Evolutionary conservation across 139 green algal species (phyloP).

Genomic region (Chlorella sp.): DNA sequence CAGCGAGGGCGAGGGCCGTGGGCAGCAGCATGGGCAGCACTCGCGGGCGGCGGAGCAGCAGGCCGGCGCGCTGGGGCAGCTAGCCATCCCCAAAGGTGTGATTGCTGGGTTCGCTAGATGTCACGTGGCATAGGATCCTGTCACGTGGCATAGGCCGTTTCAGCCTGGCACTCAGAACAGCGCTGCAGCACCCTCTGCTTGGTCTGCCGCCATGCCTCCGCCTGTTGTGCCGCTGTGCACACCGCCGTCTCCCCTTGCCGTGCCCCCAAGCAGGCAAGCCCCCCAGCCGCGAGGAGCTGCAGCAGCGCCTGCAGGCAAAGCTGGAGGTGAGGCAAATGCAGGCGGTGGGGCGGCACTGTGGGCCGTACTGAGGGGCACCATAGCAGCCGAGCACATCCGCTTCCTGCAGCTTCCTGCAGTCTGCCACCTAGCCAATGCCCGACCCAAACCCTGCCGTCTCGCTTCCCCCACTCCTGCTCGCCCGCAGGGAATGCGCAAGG

Average conservation of each 20-base stretch:
- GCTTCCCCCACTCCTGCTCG: not conserved
- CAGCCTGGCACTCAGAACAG: too few species aligned
- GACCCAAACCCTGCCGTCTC: too few species aligned
- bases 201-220: too few species aligned
- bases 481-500: slow-evolving; percentile 21
- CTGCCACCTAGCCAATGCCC: too few species aligned
- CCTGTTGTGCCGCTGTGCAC: too few species aligned
- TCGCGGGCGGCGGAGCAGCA: not conserved
- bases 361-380: not conserved
- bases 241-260: too few species aligned
- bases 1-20: not conserved
- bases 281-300: slow-evolving; percentile 62
- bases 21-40: not conserved
- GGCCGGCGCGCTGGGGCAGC: slow-evolving; percentile 1
- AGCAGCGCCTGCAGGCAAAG: slow-evolving; percentile 63
- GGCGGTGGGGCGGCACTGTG: not conserved
- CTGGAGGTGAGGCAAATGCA: slow-evolving; percentile 53
- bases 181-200: too few species aligned
- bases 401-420: not conserved
- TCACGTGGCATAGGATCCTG: too few species aligned
- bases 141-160: too few species aligned
- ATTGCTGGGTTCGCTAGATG: too few species aligned
- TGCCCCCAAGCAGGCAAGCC: slow-evolving; percentile 8
- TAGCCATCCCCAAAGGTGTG: slow-evolving; percentile 8
- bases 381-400: not conserved